Conservation (phyloP, 108 stramenopile species). For the Conticribra guillardii region DNA sequence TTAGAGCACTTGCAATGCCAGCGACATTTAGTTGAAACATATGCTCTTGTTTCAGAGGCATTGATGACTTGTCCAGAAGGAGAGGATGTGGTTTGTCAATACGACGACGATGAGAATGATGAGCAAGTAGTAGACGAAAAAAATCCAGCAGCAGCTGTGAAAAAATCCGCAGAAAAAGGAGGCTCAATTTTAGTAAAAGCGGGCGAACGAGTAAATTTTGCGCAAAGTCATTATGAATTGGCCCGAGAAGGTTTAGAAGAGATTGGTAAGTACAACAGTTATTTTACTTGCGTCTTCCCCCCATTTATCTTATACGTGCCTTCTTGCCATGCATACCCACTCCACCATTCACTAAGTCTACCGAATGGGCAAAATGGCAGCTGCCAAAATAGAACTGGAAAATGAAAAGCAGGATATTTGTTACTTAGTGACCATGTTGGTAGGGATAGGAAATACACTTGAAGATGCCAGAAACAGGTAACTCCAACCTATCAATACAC, state of each 20-base stretch:
- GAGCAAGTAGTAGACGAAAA: neutral
- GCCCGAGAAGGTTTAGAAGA: constrained; percentile 71
- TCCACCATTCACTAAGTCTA: constrained; percentile 32
- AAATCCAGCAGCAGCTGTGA: neutral
- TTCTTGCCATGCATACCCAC: neutral
- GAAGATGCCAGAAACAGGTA: constrained; percentile 2
- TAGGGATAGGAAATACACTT: constrained; percentile 64
- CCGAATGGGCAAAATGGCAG: constrained; percentile 66
- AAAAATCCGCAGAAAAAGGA: neutral
- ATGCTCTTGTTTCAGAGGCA: constrained; percentile 73
- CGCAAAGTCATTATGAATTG: constrained; percentile 77
- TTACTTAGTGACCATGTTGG: constrained; percentile 68
- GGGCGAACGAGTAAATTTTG: constrained; percentile 65
- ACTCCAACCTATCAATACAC: too few species aligned
- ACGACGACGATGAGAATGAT: constrained; percentile 28
- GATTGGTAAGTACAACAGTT: constrained; percentile 14
- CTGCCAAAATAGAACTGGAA: constrained; percentile 48
- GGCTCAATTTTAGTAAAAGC: constrained; percentile 57
- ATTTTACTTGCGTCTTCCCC: neutral
- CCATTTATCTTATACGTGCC: neutral
- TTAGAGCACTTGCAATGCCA: constrained; percentile 56
- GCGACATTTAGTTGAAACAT: constrained; percentile 65
- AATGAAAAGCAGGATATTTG: constrained; percentile 81
- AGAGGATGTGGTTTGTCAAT: constrained; percentile 72
- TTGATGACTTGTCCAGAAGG: constrained; percentile 65